Evolutionary conservation across 192 early-diverging fungal genomes (phyloP), one percentile per base, ranked within the genome.

Genomic region (Umbelopsis sp.): DNA sequence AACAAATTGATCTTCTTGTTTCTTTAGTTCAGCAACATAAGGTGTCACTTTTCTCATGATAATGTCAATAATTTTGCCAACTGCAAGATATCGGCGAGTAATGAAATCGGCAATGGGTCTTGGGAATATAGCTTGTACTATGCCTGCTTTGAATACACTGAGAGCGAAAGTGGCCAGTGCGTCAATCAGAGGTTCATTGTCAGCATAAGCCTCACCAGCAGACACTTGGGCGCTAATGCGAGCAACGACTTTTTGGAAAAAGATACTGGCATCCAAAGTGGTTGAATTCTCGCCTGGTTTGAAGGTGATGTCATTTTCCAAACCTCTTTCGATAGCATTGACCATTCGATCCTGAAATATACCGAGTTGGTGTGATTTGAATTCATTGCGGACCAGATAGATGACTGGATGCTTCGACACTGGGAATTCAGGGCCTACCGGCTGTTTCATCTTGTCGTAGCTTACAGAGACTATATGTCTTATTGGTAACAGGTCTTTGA

Each of bases 31-130:
- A 25, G 65, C 45, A 9, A 75, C 32, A 31, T 66, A 32, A 32
- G 74, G 74, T 1, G 59, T 25, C n/a, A 75, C 24, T 3, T 51
- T 17, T 26, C 29, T 65, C 68, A 75, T 70, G 41, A 65, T 70
- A 41, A 65, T 21, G 43, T 70, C 68, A 34, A 75, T 69, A 12
- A 70, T 44, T 3, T 41, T 29, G 26, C 69, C 74, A 8, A 75
- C 54, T 16, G 74, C 65, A 29, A 66, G 47, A 41, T 51, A 69
- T n/a, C 47, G 45, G 11, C 62, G 68, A 11, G 66, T 51, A 1
- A 75, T 10, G 25, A 44, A 69, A 43, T 75, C 41, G 20, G 68
- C 74, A 2, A 75, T 16, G 44, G 56, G 50, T 2, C n/a, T 34
- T 1, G 74, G 74, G 5, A 75, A 70, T 5, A 75, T 2, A 26